Base-by-base conservation (phyloP, 139 green algal species). In the Raphidocelis subcapitata region DNA sequence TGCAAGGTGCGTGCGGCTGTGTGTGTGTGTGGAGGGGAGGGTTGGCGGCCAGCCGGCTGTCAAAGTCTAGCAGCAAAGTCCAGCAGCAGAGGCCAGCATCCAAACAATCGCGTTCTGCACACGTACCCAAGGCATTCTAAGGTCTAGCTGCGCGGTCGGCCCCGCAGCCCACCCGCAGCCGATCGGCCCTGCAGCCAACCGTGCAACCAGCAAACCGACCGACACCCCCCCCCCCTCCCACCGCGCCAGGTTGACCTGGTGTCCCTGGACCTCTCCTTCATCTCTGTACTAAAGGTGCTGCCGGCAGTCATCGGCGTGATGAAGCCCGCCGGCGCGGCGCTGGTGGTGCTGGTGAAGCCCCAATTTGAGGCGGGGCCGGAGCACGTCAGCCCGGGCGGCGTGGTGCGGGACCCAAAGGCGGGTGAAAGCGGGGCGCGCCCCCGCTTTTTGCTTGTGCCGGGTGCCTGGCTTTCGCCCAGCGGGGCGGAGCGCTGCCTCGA, bases 231-330 rank as follows among this genome's bases (percentile, higher is more conserved):
- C n/a, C n/a, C n/a, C n/a, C n/a, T n/a, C n/a, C 54, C 59, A 23
- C 62, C 49, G 8, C 61, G 79, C 2, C 78, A 85, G 74, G 84
- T 94, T 36, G 85, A 97, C 57, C 55, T 99, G 0, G 89, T 92
- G 44, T 97, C 90, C 0, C 88, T 99, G 26, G 95, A 99, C 83
- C 79, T 99, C 26, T 96, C 91, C 24, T 99, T 99, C 86, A 99
- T 99, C 63, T 93, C 81, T 8, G 80, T 98, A 37, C 81, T 97
- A 37, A 95, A 97, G 79, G 92, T 94, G 54, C 67, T 78, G 54
- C 75, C 71, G 61, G 75, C 73, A 36, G 32, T 84, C 35, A 49
- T 72, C 2, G 5, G n/a, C 26, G 61, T 69, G 20, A 47, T 79
- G 64, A 31, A 44, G 23, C 44, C 51, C 29, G 61, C 47, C 5